Evolutionary conservation across 2,329 filamentous ascomycete genomes (phyloP), one percentile per base, ranked within the genome.

Genomic region (Sclerotiophoma versabilis): DNA sequence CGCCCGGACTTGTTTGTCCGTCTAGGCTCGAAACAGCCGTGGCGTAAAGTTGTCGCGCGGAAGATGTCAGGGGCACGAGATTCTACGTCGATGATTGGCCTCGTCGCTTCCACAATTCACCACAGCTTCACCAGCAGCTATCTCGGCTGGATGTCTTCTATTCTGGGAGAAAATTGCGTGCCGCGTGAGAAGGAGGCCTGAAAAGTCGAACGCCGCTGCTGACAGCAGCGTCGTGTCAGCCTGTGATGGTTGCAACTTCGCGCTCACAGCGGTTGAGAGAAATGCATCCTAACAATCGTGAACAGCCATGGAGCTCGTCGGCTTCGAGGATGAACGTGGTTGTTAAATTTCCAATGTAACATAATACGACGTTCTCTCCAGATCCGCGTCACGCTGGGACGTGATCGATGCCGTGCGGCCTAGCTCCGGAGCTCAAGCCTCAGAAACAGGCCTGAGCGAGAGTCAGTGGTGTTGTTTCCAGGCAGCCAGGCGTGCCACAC

Each of bases 351-450:
- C 17, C 34, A 10, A 34, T 49, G 51, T 49, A 29, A 34, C 44
- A 54, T 38, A 20, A 39, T 45, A 54, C 51, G 45, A 49, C 33
- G 20, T 41, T 15, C 55, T 58, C 55, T 58, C 55, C 55, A 52
- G 50, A 52, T 54, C 41, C 50, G 44, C 55, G 38, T 45, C 39
- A 36, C 33, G 41, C 42, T 50, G 50, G 51, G 45, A 54, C 44
- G 38, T 43, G 54, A 52, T 57, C 47, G 50, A 39, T 54, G 46
- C 42, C 34, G 41, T 54, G 49, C 44, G 37, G 38, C 29, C 39
- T 42, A 49, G 54, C 36, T 17, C 32, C 48, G 41, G 42, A 30
- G 51, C 39, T 49, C 37, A 20, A 32, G 37, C 36, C 45, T 26
- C 30, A 34, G 25, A 37, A 34, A 14, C 37, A 32, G 46, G 27